These are phyloP conservation scores for Acarospora socialis DNA, from an alignment of 2,329 filamentous ascomycete species.

Conservation along the genomic window DNA sequence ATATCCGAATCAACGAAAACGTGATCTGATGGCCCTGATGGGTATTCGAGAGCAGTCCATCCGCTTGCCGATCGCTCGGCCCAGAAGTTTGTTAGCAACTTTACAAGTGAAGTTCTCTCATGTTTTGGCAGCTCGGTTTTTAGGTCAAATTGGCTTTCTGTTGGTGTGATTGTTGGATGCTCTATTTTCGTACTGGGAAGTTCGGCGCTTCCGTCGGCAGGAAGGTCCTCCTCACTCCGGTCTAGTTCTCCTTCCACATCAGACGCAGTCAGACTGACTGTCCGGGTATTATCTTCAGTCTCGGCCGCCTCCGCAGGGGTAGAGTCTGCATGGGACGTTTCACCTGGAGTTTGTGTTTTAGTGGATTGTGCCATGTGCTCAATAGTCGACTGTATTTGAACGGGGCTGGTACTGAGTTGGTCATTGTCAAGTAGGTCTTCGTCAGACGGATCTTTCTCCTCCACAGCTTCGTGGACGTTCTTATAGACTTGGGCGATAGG, in stretches of 20 bases:
- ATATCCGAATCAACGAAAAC: conserved; percentile 96
- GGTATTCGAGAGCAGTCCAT: conserved; percentile 86
- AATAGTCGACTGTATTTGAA: too few relatives aligned
- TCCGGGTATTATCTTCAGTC: conserved; percentile 26
- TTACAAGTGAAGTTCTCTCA: conserved; percentile 85
- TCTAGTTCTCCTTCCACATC: conserved; percentile 55
- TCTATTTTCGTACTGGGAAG: conserved; percentile 39
- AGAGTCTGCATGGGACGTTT: conserved; percentile 21
- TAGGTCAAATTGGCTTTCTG: conserved; percentile 41
- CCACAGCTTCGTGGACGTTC: conserved; percentile 83
- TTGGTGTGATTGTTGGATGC: conserved; percentile 35
- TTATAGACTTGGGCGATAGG: conserved; percentile 93
- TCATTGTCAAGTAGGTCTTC: conserved; percentile 37
- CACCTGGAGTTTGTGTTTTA: conserved; percentile 20
- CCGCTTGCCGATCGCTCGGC: conserved; percentile 92
- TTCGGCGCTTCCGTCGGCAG: conserved; percentile 51
- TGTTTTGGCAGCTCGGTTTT: conserved; percentile 75
- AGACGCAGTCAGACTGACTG: conserved; percentile 39
- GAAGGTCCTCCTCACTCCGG: conserved; percentile 58
- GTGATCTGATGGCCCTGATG: conserved; percentile 73
- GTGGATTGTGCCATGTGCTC: conserved; percentile 18
- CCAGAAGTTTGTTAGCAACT: conserved; percentile 95
- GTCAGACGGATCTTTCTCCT: conserved; percentile 55
- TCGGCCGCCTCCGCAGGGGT: conserved; percentile 29
- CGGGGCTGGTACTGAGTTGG: too few relatives aligned